Percentiles rank a stretch among this genome's conserved stretches.
Conservation (phyloP, 768 basidiomycete genomes). For the Tylopilus sp. region DNA sequence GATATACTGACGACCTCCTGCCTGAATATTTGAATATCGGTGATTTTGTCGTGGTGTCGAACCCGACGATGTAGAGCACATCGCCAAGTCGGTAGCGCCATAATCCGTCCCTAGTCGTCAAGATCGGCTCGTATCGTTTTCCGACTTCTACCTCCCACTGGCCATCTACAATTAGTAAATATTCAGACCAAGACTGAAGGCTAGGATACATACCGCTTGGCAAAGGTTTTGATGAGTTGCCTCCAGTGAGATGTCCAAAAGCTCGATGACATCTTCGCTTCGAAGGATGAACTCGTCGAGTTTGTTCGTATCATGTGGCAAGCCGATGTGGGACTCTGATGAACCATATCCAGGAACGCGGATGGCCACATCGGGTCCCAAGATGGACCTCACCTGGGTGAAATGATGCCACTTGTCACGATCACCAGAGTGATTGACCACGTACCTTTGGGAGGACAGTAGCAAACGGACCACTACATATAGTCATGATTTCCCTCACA, state of each 20-base stretch:
- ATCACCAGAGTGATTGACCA: background rate
- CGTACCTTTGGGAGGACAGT: constrained; percentile 12
- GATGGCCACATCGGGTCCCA: constrained; percentile 6
- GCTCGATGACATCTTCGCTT: background rate
- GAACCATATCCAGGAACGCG: constrained; percentile 4
- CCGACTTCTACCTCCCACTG: background rate
- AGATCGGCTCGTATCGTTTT: constrained; percentile 15
- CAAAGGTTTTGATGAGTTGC: background rate
- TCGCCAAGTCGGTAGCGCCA: constrained; percentile 24
- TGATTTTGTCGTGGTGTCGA: background rate
- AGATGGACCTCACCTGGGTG: constrained; percentile 10
- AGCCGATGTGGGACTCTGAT: constrained; percentile 7
- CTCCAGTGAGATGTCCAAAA: background rate
- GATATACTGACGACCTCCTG: constrained; percentile 15
- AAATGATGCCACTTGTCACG: background rate
- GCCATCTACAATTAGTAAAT: background rate
- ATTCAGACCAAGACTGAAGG: too few relatives aligned
- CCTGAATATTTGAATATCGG: constrained; percentile 17
- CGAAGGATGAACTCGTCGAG: constrained; percentile 11
- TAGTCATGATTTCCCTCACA: background rate
- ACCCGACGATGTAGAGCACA: constrained; percentile 16
- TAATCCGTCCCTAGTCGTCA: constrained; percentile 21
- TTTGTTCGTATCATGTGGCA: background rate
- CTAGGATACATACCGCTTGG: background rate
- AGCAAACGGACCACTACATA: constrained; percentile 12